A percentile compares a stretch with the other conserved stretches of the same genome.
Conservation (phyloP, 352 stramenopile species). For the Globisporangium cylindrosporum region DNA sequence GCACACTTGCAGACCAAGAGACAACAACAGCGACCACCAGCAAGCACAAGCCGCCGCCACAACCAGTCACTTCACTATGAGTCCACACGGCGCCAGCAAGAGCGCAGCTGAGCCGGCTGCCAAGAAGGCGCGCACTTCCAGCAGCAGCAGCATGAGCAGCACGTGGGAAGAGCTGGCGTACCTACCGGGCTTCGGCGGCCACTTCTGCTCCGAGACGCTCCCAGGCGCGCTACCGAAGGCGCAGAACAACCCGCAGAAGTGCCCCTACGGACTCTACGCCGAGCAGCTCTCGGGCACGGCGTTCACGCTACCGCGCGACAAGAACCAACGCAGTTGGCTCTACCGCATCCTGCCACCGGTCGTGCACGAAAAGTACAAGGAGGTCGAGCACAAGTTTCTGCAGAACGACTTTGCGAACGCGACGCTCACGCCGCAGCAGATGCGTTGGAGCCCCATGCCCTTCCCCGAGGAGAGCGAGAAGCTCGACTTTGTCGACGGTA, state of each 20-base stretch:
- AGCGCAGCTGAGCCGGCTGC: background rate
- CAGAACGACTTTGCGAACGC: slow-evolving; percentile 69
- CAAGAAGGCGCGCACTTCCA: slow-evolving; percentile 9
- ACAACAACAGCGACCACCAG: background rate
- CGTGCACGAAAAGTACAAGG: slow-evolving; percentile 72
- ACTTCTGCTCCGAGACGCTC: slow-evolving; percentile 93
- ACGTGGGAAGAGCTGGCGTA: slow-evolving; percentile 80
- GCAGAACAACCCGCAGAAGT: slow-evolving; percentile 95
- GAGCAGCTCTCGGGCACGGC: slow-evolving; percentile 96
- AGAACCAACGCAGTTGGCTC: slow-evolving; percentile 91
- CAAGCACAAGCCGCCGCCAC: background rate
- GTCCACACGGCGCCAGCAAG: background rate
- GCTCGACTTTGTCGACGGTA: slow-evolving; percentile 88
- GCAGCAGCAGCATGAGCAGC: background rate
- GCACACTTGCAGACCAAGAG: background rate
- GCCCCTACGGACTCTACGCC: slow-evolving; percentile 90
- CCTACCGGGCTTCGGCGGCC: slow-evolving; percentile 90
- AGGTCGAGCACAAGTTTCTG: slow-evolving; percentile 42
- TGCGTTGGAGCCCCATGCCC: slow-evolving; percentile 90
- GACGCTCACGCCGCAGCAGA: slow-evolving; percentile 86
- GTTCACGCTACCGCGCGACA: slow-evolving; percentile 92
- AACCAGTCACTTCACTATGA: background rate
- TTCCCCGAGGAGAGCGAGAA: slow-evolving; percentile 44
- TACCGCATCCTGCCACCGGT: slow-evolving; percentile 91
- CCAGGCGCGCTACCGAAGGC: slow-evolving; percentile 86